Conservation (phyloP, 768 basidiomycete species). For the Lactarius pseudohatsudake region DNA sequence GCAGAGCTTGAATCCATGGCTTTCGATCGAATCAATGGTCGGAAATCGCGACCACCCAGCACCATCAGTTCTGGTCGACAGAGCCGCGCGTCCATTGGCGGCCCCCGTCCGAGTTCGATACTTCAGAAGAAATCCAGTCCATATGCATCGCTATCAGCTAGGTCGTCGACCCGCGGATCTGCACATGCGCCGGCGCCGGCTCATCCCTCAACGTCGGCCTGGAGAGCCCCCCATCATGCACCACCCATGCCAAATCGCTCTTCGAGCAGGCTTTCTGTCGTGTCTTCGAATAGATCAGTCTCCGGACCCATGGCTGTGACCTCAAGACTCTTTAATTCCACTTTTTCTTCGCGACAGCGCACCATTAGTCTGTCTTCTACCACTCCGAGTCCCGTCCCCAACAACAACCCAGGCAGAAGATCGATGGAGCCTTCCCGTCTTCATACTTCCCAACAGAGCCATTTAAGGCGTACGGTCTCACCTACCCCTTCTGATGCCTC, state of each 20-base stretch:
- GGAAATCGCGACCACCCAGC: slow-evolving; percentile 65
- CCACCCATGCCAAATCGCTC: slow-evolving; percentile 44
- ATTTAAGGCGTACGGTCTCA: slow-evolving; percentile 47
- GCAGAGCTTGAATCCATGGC: slow-evolving; percentile 80
- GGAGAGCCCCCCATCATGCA: slow-evolving; percentile 51
- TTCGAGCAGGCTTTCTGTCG: slow-evolving; percentile 57
- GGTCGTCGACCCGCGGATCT: slow-evolving; percentile 32
- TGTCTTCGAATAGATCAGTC: slow-evolving; percentile 59
- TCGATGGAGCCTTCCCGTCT: slow-evolving; percentile 34
- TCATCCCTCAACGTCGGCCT: slow-evolving; percentile 46
- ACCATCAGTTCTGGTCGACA: slow-evolving; percentile 62
- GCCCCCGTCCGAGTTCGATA: slow-evolving; percentile 28
- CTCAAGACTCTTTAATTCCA: slow-evolving; percentile 53
- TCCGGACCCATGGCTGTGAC: slow-evolving; percentile 60
- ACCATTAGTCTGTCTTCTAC: slow-evolving; percentile 62
- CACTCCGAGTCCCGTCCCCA: slow-evolving; percentile 40
- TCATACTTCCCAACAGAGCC: slow-evolving; percentile 44
- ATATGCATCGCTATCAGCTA: slow-evolving; percentile 43
- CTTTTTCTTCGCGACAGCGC: slow-evolving; percentile 82
- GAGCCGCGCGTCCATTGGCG: slow-evolving; percentile 49
- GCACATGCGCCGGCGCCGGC: slow-evolving; percentile 44
- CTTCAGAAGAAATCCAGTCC: slow-evolving; percentile 36
- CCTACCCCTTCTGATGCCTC: slow-evolving; percentile 65
- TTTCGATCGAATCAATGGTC: slow-evolving; percentile 59
- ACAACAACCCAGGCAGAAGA: slow-evolving; percentile 38